These are phyloP conservation scores for Chalciporus piperatus DNA, from an alignment of 768 basidiomycete genomes.

Conservation along the genomic window DNA sequence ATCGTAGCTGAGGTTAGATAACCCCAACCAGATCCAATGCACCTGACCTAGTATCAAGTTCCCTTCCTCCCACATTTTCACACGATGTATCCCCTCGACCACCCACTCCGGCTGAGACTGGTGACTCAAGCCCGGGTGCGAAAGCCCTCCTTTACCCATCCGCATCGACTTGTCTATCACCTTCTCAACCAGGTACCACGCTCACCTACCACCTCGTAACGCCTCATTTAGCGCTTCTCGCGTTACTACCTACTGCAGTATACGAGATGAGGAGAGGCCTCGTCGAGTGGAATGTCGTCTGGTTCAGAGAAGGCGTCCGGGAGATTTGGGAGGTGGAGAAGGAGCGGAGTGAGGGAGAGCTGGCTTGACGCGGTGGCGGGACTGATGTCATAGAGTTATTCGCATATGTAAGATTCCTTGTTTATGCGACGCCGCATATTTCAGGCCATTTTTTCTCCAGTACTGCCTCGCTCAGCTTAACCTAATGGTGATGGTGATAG, in stretches of 20 bases:
- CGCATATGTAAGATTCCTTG: not conserved
- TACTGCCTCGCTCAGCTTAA: no score
- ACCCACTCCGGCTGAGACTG: not conserved
- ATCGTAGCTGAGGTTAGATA: conserved; percentile 5
- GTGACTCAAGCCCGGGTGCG: conserved; percentile 16
- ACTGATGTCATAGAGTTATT: not conserved
- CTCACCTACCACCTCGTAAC: conserved; percentile 83
- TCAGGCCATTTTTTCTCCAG: not conserved
- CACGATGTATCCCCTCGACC: not conserved
- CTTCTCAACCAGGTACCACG: conserved; percentile 63
- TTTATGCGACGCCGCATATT: not conserved
- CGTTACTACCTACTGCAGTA: conserved; percentile 68
- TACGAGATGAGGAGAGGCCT: conserved; percentile 72
- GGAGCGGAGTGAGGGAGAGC: conserved; percentile 38
- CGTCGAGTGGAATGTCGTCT: conserved; percentile 85
- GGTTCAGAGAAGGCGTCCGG: conserved; percentile 78
- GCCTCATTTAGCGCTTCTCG: conserved; percentile 65
- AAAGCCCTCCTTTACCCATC: conserved; percentile 65
- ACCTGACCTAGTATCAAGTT: conserved; percentile 4
- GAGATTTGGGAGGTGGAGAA: conserved; percentile 78
- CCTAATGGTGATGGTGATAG: no score
- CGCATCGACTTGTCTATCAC: conserved; percentile 60
- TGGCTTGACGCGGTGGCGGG: not conserved
- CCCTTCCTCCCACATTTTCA: not conserved
- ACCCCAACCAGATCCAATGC: conserved; percentile 20